A percentile compares a stretch with the other conserved stretches of the same genome.
phyloP scores from a whole-genome alignment of 768 basidiomycete genomes.

The Xanthoconium stramineum region DNA sequence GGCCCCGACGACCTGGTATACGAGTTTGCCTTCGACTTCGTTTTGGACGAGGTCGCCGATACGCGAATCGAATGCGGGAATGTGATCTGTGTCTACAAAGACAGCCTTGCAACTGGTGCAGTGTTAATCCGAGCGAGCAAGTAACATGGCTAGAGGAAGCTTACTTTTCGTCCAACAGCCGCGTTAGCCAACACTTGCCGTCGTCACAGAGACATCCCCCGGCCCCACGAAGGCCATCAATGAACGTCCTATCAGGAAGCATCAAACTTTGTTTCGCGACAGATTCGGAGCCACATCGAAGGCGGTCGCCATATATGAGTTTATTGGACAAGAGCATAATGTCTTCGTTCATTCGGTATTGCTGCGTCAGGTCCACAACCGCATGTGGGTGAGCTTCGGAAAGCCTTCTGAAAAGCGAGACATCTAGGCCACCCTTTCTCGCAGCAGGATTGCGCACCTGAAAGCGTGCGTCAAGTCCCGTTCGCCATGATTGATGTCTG shows the following conservation, averaged over 20 bases:
- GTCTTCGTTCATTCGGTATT: conserved; percentile 96
- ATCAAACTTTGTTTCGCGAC: conserved; percentile 60
- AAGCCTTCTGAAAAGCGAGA: conserved; percentile 84
- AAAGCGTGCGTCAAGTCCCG: neutral
- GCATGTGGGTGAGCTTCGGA: conserved; percentile 85
- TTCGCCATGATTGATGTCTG: neutral
- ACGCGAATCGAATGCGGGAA: conserved; percentile 77
- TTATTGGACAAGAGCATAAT: conserved; percentile 91
- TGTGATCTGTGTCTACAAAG: conserved; percentile 88
- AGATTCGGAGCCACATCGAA: conserved; percentile 73
- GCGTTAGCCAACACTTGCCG: conserved; percentile 67
- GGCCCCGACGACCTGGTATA: conserved; percentile 64
- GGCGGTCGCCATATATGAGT: conserved; percentile 75
- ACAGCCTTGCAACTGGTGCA: conserved; percentile 70
- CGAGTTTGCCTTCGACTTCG: conserved; percentile 67
- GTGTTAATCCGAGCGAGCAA: neutral
- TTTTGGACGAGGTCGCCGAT: conserved; percentile 92
- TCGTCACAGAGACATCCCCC: conserved; percentile 30
- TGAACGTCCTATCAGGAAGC: conserved; percentile 46
- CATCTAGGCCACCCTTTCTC: conserved; percentile 80
- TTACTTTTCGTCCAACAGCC: conserved; percentile 62
- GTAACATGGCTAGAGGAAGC: conserved; percentile 11
- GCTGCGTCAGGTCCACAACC: conserved; percentile 80
- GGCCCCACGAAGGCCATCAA: conserved; percentile 43
- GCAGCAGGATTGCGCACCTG: conserved; percentile 83